phyloP scores from a whole-genome alignment of 805 yeast species.

The Metschnikowia reukaufii region DNA sequence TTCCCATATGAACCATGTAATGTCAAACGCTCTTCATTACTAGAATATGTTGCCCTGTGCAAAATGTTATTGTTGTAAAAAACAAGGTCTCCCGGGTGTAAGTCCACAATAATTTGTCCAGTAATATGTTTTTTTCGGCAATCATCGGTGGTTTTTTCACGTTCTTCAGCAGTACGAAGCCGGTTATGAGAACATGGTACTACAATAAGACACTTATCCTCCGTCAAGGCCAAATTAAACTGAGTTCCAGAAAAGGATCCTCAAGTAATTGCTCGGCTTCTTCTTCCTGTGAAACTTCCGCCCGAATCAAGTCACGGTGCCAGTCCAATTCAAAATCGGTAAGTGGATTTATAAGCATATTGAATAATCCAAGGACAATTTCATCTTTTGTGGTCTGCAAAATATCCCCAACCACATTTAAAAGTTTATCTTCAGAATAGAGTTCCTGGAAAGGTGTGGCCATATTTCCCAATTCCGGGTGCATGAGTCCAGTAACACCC shows the following conservation, averaged over 20 bases:
- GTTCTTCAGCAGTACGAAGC: slow-evolving; percentile 45
- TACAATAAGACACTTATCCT: slow-evolving; percentile 48
- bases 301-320: slow-evolving; percentile 53
- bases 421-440: slow-evolving; percentile 39
- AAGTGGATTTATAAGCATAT: slow-evolving; percentile 53
- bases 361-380: slow-evolving; percentile 49
- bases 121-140: slow-evolving; percentile 35
- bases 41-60: slow-evolving; percentile 46
- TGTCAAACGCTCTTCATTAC: slow-evolving; percentile 42
- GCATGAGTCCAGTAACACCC: slow-evolving; percentile 50
- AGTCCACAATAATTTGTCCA: slow-evolving; percentile 41
- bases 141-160: slow-evolving; percentile 37
- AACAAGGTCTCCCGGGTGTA: slow-evolving; percentile 51
- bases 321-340: slow-evolving; percentile 54
- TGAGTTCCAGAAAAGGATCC: slow-evolving; percentile 50
- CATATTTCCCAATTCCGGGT: slow-evolving; percentile 44
- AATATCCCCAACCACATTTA: slow-evolving; percentile 43
- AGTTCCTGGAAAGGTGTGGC: slow-evolving; percentile 40
- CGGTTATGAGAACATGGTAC: slow-evolving; percentile 50
- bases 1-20: slow-evolving; percentile 54
- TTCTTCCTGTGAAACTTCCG: slow-evolving; percentile 46
- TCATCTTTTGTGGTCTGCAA: slow-evolving; percentile 37
- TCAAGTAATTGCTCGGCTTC: slow-evolving; percentile 40
- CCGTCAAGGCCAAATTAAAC: slow-evolving; percentile 49
- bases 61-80: slow-evolving; percentile 52